Base-by-base conservation (phyloP, 805 yeast species). In the Metschnikowia arizonensis region DNA sequence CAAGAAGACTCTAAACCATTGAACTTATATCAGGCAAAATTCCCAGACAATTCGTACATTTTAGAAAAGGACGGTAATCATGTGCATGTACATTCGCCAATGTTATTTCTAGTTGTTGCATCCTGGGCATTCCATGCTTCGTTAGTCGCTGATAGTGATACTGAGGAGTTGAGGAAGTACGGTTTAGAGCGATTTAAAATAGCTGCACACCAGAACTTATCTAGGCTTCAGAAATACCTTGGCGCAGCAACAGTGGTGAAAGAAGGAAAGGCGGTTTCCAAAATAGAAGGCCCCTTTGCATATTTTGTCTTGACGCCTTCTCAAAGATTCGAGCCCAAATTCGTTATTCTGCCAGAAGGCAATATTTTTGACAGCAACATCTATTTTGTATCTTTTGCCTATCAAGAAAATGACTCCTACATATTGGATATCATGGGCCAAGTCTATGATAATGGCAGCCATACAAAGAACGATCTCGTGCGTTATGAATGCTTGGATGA, bases 101-200 rank as follows among this genome's bases (percentile, higher is more conserved):
- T 64, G n/a, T 54, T 58, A 42, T 70, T 82, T 57, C 48, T 77
- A 14, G 87, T 87, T 2, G 95, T 89, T 8, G 72, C 80, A 0
- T 85, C 96, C 0, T 82, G 95, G 87, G 95, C 84, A 0, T 78
- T 88, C 50, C 97, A 90, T 63, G 88, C 97, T 2, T 78, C 89
- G 3, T 63, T 90, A 40, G 89, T 90, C 1, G 90, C 90, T 25
- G 84, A 84, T 46, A 79, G 90, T 42, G 91, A 88, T 52, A 72
- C 81, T 0, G 81, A 83, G 0, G 84, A 83, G 53, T 65, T 84
- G 60, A 70, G 89, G 24, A 70, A 71, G 40, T 68, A 74, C 49
- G 97, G 96, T 1, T 56, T 70, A 5, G 78, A 79, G 33, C 65
- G 96, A 44, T 90, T 90, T 62, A 66, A 74, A 48, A 63, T 79